Percentiles rank a stretch among this genome's conserved stretches.
phyloP scores from a whole-genome alignment of 805 yeast species.

The Ogataea angusta region DNA sequence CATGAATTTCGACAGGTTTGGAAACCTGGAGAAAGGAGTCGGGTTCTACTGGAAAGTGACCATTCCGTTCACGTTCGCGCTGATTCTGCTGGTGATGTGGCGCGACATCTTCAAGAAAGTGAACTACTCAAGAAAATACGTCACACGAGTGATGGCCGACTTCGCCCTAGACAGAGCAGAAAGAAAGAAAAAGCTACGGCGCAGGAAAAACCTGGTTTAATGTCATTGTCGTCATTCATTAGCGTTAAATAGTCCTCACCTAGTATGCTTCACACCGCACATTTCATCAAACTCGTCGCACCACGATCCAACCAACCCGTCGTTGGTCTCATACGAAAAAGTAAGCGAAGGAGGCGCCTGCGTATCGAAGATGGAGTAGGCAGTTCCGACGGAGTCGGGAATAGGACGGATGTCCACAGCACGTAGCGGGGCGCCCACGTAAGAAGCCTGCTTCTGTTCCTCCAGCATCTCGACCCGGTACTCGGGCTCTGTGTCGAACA shows the following conservation, averaged over 20 bases:
- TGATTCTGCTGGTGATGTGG: slow-evolving; percentile 37
- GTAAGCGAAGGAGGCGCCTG: slow-evolving; percentile 19
- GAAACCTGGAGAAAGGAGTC: slow-evolving; percentile 37
- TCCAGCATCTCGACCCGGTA: slow-evolving; percentile 19
- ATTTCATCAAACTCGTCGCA: slow-evolving; percentile 18
- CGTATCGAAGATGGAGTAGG: slow-evolving; percentile 17
- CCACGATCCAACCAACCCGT: slow-evolving; percentile 17
- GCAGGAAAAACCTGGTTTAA: neutral
- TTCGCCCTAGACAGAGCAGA: slow-evolving; percentile 5
- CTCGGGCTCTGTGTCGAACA: slow-evolving; percentile 36
- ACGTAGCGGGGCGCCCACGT: slow-evolving; percentile 5
- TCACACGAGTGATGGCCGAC: slow-evolving; percentile 8
- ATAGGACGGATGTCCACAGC: slow-evolving; percentile 11
- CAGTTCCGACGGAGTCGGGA: slow-evolving; percentile 13
- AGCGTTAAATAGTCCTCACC: slow-evolving; percentile 2
- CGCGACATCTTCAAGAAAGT: slow-evolving; percentile 14
- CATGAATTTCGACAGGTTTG: slow-evolving; percentile 48
- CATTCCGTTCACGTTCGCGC: slow-evolving; percentile 37
- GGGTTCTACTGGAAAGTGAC: slow-evolving; percentile 48
- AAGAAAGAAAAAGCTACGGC: neutral
- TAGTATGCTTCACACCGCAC: slow-evolving; percentile 4
- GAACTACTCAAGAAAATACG: slow-evolving; percentile 5
- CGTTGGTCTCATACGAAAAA: slow-evolving; percentile 17
- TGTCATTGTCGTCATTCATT: neutral
- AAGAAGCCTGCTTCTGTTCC: slow-evolving; percentile 14